Conservation (phyloP, 192 early-diverging fungal species). For the Linnemannia schmuckeri region DNA sequence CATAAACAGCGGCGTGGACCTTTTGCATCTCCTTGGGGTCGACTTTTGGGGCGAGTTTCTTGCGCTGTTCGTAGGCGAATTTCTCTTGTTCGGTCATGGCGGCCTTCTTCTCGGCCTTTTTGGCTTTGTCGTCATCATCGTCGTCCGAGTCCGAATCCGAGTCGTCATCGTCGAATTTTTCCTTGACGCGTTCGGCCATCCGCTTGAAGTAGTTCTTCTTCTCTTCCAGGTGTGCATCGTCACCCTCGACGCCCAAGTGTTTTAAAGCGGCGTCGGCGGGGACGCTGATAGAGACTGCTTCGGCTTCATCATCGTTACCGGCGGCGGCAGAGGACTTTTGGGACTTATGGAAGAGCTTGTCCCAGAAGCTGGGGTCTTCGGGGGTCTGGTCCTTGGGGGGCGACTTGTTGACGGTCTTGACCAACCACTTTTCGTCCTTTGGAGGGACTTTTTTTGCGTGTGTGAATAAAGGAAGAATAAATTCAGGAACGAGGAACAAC, state of each 20-base stretch:
- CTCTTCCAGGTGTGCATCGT: constrained; percentile 25
- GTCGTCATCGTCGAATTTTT: constrained; percentile 51
- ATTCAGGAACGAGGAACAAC: not conserved
- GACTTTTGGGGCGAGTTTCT: constrained; percentile 42
- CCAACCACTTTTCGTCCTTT: constrained; percentile 52
- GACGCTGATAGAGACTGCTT: constrained; percentile 39
- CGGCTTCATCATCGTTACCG: constrained; percentile 13
- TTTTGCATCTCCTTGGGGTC: constrained; percentile 56
- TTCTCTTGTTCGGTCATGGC: constrained; percentile 44
- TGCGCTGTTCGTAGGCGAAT: constrained; percentile 26
- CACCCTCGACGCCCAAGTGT: constrained; percentile 34
- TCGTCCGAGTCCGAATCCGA: constrained; percentile 24
- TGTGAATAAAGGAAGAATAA: not conserved
- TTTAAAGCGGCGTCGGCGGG: constrained; percentile 49
- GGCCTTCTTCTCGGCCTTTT: not conserved
- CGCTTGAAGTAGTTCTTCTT: constrained; percentile 51
- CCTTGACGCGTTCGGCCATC: constrained; percentile 47
- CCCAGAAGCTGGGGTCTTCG: constrained; percentile 42
- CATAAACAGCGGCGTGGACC: constrained; percentile 42
- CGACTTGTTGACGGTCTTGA: constrained; percentile 51
- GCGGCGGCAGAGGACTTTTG: not conserved
- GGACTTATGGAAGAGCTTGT: constrained; percentile 34
- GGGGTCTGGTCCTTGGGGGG: constrained; percentile 23
- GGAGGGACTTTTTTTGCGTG: constrained; percentile 23
- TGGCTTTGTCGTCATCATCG: constrained; percentile 33